A percentile compares a stretch with the other conserved stretches of the same genome.
phyloP scores from a whole-genome alignment of 805 yeast species.

The Starmera quercuum region DNA sequence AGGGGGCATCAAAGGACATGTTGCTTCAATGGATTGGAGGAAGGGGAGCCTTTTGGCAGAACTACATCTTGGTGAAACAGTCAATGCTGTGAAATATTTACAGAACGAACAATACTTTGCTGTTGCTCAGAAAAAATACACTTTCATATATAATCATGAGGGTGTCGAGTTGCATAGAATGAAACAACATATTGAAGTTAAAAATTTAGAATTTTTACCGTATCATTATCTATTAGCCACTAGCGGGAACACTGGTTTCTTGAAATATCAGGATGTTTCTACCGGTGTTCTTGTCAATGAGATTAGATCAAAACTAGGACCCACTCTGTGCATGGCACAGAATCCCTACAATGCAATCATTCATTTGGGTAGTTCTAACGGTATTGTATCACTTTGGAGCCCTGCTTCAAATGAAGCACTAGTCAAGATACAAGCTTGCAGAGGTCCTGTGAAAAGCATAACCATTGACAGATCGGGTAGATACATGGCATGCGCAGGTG shows the following conservation, averaged over 20 bases:
- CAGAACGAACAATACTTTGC: conserved; percentile 94
- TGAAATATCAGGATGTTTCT: conserved; percentile 91
- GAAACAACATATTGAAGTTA: conserved; percentile 83
- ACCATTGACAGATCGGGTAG: conserved; percentile 88
- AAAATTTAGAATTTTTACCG: conserved; percentile 79
- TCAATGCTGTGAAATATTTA: conserved; percentile 80
- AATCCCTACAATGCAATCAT: conserved; percentile 95
- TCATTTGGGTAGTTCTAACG: conserved; percentile 90
- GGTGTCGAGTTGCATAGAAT: conserved; percentile 91
- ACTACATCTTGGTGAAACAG: conserved; percentile 79
- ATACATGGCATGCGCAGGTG: conserved; percentile 90
- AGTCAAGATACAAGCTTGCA: conserved; percentile 69
- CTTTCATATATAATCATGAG: conserved; percentile 82
- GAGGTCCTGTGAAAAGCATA: conserved; percentile 82
- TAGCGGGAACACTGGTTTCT: conserved; percentile 82
- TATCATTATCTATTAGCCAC: conserved; percentile 84
- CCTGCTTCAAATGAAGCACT: conserved; percentile 83
- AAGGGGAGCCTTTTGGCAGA: conserved; percentile 78
- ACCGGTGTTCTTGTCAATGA: conserved; percentile 86
- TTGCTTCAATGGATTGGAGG: conserved; percentile 95
- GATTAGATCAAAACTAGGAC: conserved; percentile 80
- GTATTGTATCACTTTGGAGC: conserved; percentile 89
- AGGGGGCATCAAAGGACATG: conserved; percentile 90
- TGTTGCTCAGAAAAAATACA: conserved; percentile 92
- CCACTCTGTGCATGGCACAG: conserved; percentile 80